phyloP scores from a whole-genome alignment of 2,329 filamentous ascomycete species.

The Colletotrichum agaves region DNA sequence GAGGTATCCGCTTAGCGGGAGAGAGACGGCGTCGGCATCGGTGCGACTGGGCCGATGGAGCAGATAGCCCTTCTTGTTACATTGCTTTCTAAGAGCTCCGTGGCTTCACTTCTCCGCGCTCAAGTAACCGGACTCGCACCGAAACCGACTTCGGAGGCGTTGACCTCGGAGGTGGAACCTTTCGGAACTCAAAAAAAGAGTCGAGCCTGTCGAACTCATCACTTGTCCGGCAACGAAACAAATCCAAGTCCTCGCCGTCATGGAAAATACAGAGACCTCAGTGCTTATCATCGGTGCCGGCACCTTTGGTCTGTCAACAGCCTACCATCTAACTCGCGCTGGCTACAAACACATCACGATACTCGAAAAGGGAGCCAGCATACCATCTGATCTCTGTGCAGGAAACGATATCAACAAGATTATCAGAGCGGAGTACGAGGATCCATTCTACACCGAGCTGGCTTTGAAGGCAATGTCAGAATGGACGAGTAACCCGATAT shows the following conservation, averaged over 20 bases:
- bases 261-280: too few relatives aligned
- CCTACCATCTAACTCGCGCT: constrained; percentile 50
- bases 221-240: too few relatives aligned
- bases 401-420: constrained; percentile 50
- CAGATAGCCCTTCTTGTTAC: not conserved
- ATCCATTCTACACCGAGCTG: constrained; percentile 44
- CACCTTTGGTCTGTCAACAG: constrained; percentile 56
- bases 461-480: constrained; percentile 44
- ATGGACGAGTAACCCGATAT: constrained; percentile 51
- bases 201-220: too few relatives aligned
- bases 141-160: constrained; percentile 22
- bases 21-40: not conserved
- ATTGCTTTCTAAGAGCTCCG: not conserved
- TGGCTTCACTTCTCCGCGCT: not conserved
- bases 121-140: not conserved
- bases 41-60: constrained; percentile 1
- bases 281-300: constrained; percentile 50
- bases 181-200: constrained; percentile 10
- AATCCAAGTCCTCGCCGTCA: too few relatives aligned
- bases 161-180: not conserved
- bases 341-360: constrained; percentile 55
- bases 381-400: constrained; percentile 53
- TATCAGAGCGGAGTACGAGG: constrained; percentile 48
- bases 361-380: constrained; percentile 47
- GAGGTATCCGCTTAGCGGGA: not conserved